Evolutionary conservation across 257 asterid species (phyloP), one percentile per base, ranked within the genome.

Genomic region (Primulina huaijiensis): DNA sequence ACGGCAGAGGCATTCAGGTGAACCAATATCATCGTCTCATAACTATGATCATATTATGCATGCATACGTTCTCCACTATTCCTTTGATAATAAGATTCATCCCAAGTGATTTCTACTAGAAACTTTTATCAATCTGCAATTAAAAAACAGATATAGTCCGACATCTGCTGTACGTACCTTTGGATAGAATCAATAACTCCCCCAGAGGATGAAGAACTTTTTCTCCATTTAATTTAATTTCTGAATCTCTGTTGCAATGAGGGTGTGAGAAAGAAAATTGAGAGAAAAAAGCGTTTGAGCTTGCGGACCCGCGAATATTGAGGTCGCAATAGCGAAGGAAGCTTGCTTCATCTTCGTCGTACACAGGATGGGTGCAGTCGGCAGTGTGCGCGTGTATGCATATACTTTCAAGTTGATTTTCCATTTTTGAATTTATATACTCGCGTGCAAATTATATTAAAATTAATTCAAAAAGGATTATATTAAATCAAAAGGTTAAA

Each of bases 201-300:
- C 5, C 40, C 33, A 58, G 19, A 40, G 14, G 46, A 17, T 19
- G 73, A 58, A 20, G 12, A 62, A 25, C 2, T 12, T 19, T 46
- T 10, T 67, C 25, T 59, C 20, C 7, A 37, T 34, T 10, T 50
- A 19, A 35, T 7, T 17, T 25, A 20, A 35, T 7, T 17, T 25
- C 30, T 21, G 37, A 9, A 43, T 55, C 1, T 20, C 62, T 10
- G 33, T 19, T 20, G 56, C 62, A 72, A 56, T 16, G 62, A 19
- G 57, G 2, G 12, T 23, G 25, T 16, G 34, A 3, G 58, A 79
- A 61, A 37, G 68, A 59, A 72, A 65, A 57, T 58, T 76, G 40
- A 50, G 82, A 77, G 77, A 68, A 71, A 74, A 70, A 70, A 46
- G 17, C 80, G 77, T 74, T 67, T 58, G 37, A 75, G 68, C 77